Percentiles rank a stretch among this genome's conserved stretches.
phyloP scores from a whole-genome alignment of 2,329 filamentous ascomycete genomes.

The Escovopsis sp. region DNA sequence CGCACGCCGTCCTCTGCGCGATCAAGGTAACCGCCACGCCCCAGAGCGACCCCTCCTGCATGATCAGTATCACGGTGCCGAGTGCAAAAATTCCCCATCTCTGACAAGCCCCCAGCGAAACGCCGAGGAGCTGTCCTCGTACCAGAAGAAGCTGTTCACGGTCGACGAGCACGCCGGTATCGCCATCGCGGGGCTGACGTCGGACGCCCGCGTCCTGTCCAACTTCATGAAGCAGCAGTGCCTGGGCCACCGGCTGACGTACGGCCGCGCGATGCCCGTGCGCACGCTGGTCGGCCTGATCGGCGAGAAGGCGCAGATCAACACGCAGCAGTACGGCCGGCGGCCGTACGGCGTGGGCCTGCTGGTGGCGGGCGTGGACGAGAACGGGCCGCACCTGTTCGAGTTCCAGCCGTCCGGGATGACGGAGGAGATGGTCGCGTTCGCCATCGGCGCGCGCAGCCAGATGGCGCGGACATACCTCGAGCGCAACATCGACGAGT shows the following conservation, averaged over 20 bases:
- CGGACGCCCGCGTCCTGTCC: conserved; percentile 94
- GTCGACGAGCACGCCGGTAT: conserved; percentile 93
- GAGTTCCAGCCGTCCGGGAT: conserved; percentile 95
- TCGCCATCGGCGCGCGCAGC: conserved; percentile 86
- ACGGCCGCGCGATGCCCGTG: conserved; percentile 84
- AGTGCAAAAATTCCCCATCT: background rate
- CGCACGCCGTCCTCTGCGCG: conserved; percentile 87
- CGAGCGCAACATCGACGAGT: conserved; percentile 78
- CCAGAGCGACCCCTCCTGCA: conserved; percentile 1
- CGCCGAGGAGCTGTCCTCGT: conserved; percentile 96
- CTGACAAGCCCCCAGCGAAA: conserved; percentile 52
- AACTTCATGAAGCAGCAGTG: conserved; percentile 99
- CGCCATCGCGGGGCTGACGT: conserved; percentile 90
- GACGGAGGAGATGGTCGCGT: conserved; percentile 94
- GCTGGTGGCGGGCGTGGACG: conserved; percentile 85
- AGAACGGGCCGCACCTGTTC: conserved; percentile 87
- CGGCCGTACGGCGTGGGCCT: conserved; percentile 92
- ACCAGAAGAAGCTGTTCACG: conserved; percentile 98
- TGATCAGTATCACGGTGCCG: too few species aligned
- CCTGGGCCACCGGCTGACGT: conserved; percentile 86
- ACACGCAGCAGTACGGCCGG: conserved; percentile 95
- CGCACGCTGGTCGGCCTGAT: conserved; percentile 83
- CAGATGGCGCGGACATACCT: conserved; percentile 98
- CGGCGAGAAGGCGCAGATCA: conserved; percentile 89
- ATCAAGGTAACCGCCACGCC: conserved; percentile 56